A percentile compares a stretch with the other conserved stretches of the same genome.
Evolutionary conservation across 108 stramenopile species (phyloP).

Genomic region (Nitzschia sp.): DNA sequence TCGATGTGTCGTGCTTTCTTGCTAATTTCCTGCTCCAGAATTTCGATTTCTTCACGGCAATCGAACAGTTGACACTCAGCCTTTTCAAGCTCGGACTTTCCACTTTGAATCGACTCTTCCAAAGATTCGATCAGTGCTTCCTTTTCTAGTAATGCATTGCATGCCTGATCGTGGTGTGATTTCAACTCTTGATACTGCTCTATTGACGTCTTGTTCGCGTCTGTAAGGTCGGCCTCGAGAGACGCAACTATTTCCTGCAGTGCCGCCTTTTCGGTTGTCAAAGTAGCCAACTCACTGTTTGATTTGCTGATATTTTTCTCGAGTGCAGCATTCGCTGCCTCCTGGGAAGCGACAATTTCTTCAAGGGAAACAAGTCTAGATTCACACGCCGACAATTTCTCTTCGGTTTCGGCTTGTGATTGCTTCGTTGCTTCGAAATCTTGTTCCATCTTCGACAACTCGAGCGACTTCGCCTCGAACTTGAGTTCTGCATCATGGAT

Average conservation of each 20-base stretch:
- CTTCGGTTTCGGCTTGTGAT: background rate
- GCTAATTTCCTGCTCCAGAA: conserved; percentile 14
- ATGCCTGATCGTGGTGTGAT: background rate
- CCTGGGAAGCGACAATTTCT: background rate
- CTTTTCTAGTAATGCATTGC: background rate
- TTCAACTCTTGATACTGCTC: conserved; percentile 5
- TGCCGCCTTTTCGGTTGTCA: background rate
- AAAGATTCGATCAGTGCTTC: conserved; percentile 2
- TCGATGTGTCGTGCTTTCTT: conserved; percentile 3
- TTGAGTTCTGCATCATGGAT: background rate
- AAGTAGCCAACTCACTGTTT: background rate
- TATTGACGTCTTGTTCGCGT: background rate
- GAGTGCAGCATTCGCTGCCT: background rate
- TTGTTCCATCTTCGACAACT: background rate
- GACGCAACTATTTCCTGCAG: background rate
- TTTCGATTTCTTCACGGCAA: conserved; percentile 4
- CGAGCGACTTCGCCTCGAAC: background rate
- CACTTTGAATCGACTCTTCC: conserved; percentile 10
- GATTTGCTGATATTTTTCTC: background rate
- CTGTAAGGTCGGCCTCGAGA: background rate
- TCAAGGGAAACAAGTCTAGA: background rate
- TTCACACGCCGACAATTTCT: background rate
- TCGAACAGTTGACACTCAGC: conserved; percentile 5
- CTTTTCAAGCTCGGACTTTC: background rate
- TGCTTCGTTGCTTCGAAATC: conserved; percentile 1